phyloP scores from a whole-genome alignment of 1,139 yeast species.

The Protomyces arabidopsidicola region DNA sequence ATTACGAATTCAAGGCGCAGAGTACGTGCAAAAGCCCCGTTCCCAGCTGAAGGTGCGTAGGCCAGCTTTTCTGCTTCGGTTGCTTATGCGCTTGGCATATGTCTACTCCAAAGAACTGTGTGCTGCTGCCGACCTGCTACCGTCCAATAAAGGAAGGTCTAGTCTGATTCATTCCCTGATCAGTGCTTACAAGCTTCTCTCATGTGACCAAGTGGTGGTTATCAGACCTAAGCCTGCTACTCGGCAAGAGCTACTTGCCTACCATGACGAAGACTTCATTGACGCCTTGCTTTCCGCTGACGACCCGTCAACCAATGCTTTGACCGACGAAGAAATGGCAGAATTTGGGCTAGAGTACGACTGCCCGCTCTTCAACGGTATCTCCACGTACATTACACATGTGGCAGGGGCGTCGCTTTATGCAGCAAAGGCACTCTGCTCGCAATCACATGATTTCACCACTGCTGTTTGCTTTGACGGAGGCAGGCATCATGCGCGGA shows the following conservation, averaged over 20 bases:
- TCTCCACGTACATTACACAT: slow-evolving; percentile 50
- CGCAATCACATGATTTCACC: slow-evolving; percentile 22
- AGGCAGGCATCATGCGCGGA: slow-evolving; percentile 68
- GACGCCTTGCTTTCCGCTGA: slow-evolving; percentile 19
- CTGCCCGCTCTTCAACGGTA: slow-evolving; percentile 57
- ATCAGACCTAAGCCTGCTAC: slow-evolving; percentile 3
- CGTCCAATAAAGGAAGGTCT: slow-evolving; percentile 44
- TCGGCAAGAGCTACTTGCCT: slow-evolving; percentile 40
- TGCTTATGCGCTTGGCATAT: slow-evolving; percentile 1
- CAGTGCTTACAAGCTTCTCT: slow-evolving; percentile 44
- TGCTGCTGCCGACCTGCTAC: slow-evolving; percentile 4
- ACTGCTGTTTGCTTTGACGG: slow-evolving; percentile 69
- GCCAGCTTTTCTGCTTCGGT: too few species aligned
- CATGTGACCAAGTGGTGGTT: slow-evolving; percentile 16
- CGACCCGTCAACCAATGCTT: slow-evolving; percentile 33
- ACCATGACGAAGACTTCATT: slow-evolving; percentile 40
- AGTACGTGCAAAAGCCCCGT: too few species aligned
- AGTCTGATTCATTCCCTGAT: slow-evolving; percentile 47
- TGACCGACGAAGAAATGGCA: slow-evolving; percentile 21
- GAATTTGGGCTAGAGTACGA: slow-evolving; percentile 49
- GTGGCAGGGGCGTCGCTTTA: slow-evolving; percentile 58
- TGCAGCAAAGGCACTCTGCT: slow-evolving; percentile 45
- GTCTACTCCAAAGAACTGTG: slow-evolving; percentile 5
- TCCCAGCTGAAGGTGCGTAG: too few species aligned
- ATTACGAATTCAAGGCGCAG: too few species aligned